Evolutionary conservation across 352 stramenopile species (phyloP), one percentile per base, ranked within the genome.

Genomic region (Phytopythium aichiense): DNA sequence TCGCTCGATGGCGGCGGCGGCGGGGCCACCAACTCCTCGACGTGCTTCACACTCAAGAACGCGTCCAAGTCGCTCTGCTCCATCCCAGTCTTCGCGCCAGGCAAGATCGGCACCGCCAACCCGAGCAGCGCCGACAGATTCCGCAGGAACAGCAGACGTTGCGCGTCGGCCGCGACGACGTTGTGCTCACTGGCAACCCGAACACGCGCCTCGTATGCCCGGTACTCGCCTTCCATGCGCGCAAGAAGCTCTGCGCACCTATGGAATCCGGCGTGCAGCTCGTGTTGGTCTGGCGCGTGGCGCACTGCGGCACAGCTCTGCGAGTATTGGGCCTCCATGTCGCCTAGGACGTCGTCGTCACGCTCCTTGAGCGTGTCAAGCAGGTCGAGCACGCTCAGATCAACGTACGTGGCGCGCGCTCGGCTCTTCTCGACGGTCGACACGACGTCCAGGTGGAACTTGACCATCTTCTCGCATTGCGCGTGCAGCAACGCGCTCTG

Each of bases 191-290:
- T 79, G 23, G 80, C 81, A 9, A 88, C 37, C 25, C 56, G 56
- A 1, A 73, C 65, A 18, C 72, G 70, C 28, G 72, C 72, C 53
- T 88, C 82, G 65, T 92, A 95, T 15, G 73, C 56, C 13, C 90
- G 83, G 67, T 97, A 97, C 25, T 85, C 79, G 7, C 46, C 62
- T 65, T 97, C 90, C 38, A 96, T 85, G 16, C 71, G 28, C 25
- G 78, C 74, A 3, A 97, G 71, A 2, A 96, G 45, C 16, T 69
- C 63, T 0, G 79, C 76, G 1, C 75, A 80, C 0, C 56, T 64
- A 7, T 75, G 61, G 55, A 97, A 96, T 25, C 80, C 77, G 2
- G 59, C 51, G 22, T 89, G 72, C 16, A 97, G 67, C 20, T 81
- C 64, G 0, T 38, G 61, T 37, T 84, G 73, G 56, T 91, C 84